phyloP scores from a whole-genome alignment of 192 early-diverging fungal species.

The Podila verticillata region DNA sequence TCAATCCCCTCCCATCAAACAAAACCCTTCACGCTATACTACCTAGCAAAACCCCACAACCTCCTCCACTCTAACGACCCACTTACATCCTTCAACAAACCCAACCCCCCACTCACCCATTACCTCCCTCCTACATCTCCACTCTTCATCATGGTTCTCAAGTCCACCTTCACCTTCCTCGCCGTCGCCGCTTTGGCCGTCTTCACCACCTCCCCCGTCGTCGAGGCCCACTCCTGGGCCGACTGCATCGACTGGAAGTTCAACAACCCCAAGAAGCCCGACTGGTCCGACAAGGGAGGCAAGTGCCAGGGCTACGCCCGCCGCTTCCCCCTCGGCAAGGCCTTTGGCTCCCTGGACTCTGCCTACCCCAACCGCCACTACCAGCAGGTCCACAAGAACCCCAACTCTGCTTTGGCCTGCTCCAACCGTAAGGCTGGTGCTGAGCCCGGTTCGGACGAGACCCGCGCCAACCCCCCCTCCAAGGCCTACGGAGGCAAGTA shows the following conservation, averaged over 20 bases:
- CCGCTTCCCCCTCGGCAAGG: slow-evolving; percentile 37
- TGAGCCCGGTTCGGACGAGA: slow-evolving; percentile 41
- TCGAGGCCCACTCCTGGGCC: slow-evolving; percentile 50
- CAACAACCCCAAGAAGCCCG: slow-evolving; percentile 16
- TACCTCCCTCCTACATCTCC: neutral
- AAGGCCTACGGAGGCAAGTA: slow-evolving; percentile 43
- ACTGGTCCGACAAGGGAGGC: slow-evolving; percentile 36
- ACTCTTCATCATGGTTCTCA: slow-evolving; percentile 32
- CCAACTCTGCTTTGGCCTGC: slow-evolving; percentile 20
- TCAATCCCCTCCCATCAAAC: slow-evolving; percentile 15
- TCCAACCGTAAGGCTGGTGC: slow-evolving; percentile 23
- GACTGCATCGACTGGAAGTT: slow-evolving; percentile 52
- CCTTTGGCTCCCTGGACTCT: slow-evolving; percentile 32
- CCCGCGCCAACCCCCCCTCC: slow-evolving; percentile 29
- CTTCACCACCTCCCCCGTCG: slow-evolving; percentile 22
- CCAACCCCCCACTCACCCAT: neutral
- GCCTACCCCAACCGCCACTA: slow-evolving; percentile 39
- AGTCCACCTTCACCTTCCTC: slow-evolving; percentile 35
- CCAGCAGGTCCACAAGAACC: slow-evolving; percentile 30
- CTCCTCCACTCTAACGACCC: neutral
- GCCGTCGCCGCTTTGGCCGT: slow-evolving; percentile 41
- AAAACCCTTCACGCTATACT: slow-evolving; percentile 9
- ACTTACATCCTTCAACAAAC: slow-evolving; percentile 3
- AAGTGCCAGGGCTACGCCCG: slow-evolving; percentile 42
- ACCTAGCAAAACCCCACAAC: slow-evolving; percentile 12